A percentile compares a stretch with the other conserved stretches of the same genome.
Conservation (phyloP, 768 basidiomycete genomes). For the Mrakia frigida region DNA sequence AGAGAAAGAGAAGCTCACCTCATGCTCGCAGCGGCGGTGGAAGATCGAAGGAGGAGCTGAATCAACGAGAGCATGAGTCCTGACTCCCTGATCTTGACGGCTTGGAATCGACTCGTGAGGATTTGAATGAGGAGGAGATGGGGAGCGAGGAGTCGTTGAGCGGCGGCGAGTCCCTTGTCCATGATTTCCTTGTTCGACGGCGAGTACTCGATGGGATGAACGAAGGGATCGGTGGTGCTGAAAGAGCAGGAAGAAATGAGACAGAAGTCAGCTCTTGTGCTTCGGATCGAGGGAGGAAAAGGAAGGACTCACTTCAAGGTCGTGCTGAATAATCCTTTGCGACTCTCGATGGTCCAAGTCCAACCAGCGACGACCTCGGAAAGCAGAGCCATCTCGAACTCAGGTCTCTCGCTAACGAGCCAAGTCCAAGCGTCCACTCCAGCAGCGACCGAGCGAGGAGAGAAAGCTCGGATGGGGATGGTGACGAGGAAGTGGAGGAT, state of each 20-base stretch:
- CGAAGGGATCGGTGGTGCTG: conserved; percentile 85
- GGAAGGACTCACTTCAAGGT: conserved; percentile 62
- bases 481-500: conserved; percentile 79
- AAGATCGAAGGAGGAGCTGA: conserved; percentile 75
- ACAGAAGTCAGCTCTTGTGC: neutral
- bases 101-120: conserved; percentile 85
- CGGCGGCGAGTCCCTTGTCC: conserved; percentile 63
- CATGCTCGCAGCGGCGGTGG: conserved; percentile 60
- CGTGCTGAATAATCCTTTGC: conserved; percentile 77
- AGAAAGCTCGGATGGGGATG: conserved; percentile 83
- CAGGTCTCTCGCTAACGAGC: conserved; percentile 80
- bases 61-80: conserved; percentile 81
- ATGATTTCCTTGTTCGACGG: conserved; percentile 83
- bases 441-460: conserved; percentile 73
- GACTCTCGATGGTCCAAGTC: conserved; percentile 69
- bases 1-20: conserved; percentile 53
- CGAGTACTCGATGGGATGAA: conserved; percentile 74
- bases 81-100: conserved; percentile 79
- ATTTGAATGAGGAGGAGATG: conserved; percentile 81
- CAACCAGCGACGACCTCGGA: conserved; percentile 80
- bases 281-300: neutral
- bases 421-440: conserved; percentile 96
- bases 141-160: conserved; percentile 70
- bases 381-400: conserved; percentile 75
- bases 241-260: neutral